These are phyloP conservation scores for Alternaria arborescens DNA, from an alignment of 2,329 filamentous ascomycete species.

Conservation along the genomic window DNA sequence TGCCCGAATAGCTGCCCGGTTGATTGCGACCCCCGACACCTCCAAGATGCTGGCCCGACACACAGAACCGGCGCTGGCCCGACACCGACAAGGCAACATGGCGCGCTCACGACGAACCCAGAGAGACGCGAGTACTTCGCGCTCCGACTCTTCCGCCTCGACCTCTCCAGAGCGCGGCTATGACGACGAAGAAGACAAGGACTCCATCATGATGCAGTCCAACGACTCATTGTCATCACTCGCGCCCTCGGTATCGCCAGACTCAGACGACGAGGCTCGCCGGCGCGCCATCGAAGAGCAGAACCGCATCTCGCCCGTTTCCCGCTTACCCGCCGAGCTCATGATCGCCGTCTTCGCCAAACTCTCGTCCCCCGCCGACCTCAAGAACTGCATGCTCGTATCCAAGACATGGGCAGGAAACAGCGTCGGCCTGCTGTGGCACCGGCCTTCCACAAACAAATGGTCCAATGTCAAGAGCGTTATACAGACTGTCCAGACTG, in stretches of 20 bases:
- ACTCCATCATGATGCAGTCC: slow-evolving; percentile 81
- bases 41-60: slow-evolving; percentile 18
- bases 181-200: slow-evolving; percentile 85
- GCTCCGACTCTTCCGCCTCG: slow-evolving; percentile 68
- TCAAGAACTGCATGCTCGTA: slow-evolving; percentile 91
- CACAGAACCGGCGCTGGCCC: slow-evolving; percentile 10
- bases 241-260: slow-evolving; percentile 79
- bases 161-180: slow-evolving; percentile 79
- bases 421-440: slow-evolving; percentile 92
- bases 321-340: slow-evolving; percentile 89
- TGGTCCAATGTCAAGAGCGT: slow-evolving; percentile 85
- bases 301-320: slow-evolving; percentile 78
- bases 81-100: slow-evolving; percentile 30
- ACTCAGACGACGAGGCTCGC: slow-evolving; percentile 75
- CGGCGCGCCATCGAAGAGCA: slow-evolving; percentile 65
- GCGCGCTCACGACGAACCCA: slow-evolving; percentile 44
- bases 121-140: slow-evolving; percentile 45
- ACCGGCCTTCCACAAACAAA: slow-evolving; percentile 87
- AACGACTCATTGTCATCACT: slow-evolving; percentile 96
- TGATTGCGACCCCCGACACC: slow-evolving; percentile 2
- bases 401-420: slow-evolving; percentile 93
- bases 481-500: slow-evolving; percentile 76
- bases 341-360: slow-evolving; percentile 92
- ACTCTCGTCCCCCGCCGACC: slow-evolving; percentile 76
- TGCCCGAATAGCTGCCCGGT: background rate